These are phyloP conservation scores for Suhomyces pyralidae DNA, from an alignment of 805 yeast genomes.

Conservation along the genomic window DNA sequence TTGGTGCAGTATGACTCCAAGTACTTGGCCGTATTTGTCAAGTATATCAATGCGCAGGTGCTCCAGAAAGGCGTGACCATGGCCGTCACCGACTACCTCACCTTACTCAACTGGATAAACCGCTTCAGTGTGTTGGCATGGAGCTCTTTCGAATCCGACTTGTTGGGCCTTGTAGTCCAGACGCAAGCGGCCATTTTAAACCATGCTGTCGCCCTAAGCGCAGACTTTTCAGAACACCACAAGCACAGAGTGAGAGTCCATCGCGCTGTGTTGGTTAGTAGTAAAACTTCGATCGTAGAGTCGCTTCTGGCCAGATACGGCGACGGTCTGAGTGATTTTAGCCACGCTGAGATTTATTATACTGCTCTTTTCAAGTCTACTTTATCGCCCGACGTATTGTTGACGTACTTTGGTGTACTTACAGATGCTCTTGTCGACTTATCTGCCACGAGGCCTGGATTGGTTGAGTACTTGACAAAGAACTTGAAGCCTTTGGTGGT, in stretches of 20 bases:
- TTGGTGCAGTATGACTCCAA: conserved; percentile 31
- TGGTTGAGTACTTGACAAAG: conserved; percentile 12
- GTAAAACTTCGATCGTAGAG: conserved; percentile 21
- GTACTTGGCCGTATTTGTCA: conserved; percentile 34
- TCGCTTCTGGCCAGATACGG: conserved; percentile 2
- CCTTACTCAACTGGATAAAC: conserved; percentile 58
- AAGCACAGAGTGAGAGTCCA: conserved; percentile 21
- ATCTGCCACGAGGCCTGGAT: conserved; percentile 24
- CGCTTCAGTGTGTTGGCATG: conserved; percentile 24
- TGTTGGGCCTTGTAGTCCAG: conserved; percentile 22
- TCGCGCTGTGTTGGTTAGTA: conserved; percentile 27
- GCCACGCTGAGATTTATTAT: neutral
- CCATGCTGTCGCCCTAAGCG: conserved; percentile 10
- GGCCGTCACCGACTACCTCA: conserved; percentile 56
- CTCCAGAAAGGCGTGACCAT: conserved; percentile 28
- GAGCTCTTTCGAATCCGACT: conserved; percentile 7
- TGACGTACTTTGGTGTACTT: conserved; percentile 24
- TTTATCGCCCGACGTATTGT: conserved; percentile 8
- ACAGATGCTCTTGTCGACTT: conserved; percentile 21
- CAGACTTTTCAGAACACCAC: conserved; percentile 9
- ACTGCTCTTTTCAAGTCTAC: neutral
- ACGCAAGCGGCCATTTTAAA: conserved; percentile 40
- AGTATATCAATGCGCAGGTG: conserved; percentile 35
- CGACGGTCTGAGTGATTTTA: neutral
- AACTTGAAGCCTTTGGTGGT: conserved; percentile 11